Percentiles rank a stretch among this genome's conserved stretches.
Evolutionary conservation across 805 yeast genomes (phyloP).

Genomic region (Schizosaccharomyces lindneri): DNA sequence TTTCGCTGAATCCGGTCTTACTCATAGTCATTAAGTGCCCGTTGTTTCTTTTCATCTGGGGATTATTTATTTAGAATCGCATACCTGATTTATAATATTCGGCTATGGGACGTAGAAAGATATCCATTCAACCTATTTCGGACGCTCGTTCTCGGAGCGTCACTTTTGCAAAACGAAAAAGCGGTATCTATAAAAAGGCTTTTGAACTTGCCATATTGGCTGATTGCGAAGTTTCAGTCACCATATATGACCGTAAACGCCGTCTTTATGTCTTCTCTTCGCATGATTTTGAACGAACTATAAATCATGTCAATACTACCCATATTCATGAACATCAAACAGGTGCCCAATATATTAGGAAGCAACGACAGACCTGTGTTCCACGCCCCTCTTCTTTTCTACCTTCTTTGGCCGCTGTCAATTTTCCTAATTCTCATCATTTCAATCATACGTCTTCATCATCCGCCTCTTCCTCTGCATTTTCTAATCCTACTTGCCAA

Average conservation of each 20-base stretch:
- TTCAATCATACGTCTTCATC: too few species aligned
- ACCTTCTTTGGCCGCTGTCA: too few species aligned
- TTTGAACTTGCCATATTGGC: constrained; percentile 73
- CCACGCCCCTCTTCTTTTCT: not conserved
- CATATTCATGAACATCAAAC: not conserved
- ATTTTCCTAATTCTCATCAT: too few species aligned
- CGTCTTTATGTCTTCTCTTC: constrained; percentile 69
- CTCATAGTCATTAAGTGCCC: too few species aligned
- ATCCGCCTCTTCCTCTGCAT: too few species aligned
- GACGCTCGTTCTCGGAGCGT: constrained; percentile 56
- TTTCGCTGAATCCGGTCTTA: too few species aligned
- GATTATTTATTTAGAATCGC: too few species aligned
- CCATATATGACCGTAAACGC: constrained; percentile 54
- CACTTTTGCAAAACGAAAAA: constrained; percentile 81
- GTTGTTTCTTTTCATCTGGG: too few species aligned
- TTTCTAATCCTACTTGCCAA: too few species aligned
- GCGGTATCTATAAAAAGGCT: constrained; percentile 67
- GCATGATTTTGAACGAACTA: constrained; percentile 18
- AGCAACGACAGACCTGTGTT: not conserved
- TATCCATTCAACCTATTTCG: constrained; percentile 68
- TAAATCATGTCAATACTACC: not conserved
- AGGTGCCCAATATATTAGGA: not conserved
- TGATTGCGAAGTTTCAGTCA: constrained; percentile 77
- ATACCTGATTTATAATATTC: not conserved
- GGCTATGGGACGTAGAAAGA: constrained; percentile 93